These are phyloP conservation scores for Cryphonectria parasitica DNA, from an alignment of 2,329 filamentous ascomycete species.

Conservation along the genomic window DNA sequence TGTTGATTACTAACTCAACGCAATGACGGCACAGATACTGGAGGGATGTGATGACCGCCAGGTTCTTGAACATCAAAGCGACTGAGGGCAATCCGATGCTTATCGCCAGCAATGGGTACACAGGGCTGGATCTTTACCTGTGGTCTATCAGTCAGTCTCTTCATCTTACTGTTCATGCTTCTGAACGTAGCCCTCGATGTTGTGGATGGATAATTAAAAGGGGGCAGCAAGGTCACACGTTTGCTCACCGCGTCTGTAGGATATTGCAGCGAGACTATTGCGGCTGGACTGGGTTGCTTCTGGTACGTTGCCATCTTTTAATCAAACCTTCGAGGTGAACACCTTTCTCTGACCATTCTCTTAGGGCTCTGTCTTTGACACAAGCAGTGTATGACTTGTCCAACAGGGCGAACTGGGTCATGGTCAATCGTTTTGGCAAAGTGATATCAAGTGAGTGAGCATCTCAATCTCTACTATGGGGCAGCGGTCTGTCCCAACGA, in stretches of 20 bases:
- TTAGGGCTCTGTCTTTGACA: conserved; percentile 14
- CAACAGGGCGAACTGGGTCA: background rate
- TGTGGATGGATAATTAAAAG: too few species aligned
- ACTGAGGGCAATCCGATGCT: conserved; percentile 12
- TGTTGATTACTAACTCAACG: too few species aligned
- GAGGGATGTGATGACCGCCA: conserved; percentile 12
- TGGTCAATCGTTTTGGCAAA: conserved; percentile 11
- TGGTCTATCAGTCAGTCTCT: conserved; percentile 17
- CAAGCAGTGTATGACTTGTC: conserved; percentile 15
- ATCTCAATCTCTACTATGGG: background rate
- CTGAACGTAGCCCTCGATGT: background rate
- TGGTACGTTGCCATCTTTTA: background rate
- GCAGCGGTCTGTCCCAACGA: background rate
- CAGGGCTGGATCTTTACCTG: conserved; percentile 16
- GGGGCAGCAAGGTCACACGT: background rate
- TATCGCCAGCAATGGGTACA: conserved; percentile 5
- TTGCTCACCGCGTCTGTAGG: background rate
- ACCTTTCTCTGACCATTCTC: background rate
- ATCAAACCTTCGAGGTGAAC: background rate
- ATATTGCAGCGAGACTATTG: conserved; percentile 16
- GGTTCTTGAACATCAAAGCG: conserved; percentile 14
- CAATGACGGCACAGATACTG: conserved; percentile 8
- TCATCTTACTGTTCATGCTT: background rate
- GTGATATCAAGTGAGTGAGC: conserved; percentile 14
- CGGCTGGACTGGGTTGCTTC: conserved; percentile 15